Conservation (phyloP, 2,329 filamentous ascomycete genomes). For the Penicillium griseofulvum region DNA sequence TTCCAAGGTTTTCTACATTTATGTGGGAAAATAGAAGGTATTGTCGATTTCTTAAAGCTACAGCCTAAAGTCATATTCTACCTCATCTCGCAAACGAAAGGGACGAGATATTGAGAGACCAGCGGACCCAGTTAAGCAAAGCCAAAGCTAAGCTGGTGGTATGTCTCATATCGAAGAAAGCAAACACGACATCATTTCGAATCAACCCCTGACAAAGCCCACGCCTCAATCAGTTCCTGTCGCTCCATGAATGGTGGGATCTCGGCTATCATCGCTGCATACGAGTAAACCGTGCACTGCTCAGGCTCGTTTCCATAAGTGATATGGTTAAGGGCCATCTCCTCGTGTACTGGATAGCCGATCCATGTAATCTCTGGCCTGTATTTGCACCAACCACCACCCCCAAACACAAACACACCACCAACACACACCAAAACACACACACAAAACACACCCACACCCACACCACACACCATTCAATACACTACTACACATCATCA, state of each 20-base stretch:
- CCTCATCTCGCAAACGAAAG: not conserved
- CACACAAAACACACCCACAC: too few species aligned
- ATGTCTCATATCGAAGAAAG: not conserved
- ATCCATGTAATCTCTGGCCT: slow-evolving; percentile 23
- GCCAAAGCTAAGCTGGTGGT: not conserved
- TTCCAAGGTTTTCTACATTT: too few species aligned
- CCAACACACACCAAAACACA: too few species aligned
- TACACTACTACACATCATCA: too few species aligned
- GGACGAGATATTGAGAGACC: not conserved
- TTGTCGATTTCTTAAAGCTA: not conserved
- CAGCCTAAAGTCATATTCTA: not conserved
- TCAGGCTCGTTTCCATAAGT: slow-evolving; percentile 24
- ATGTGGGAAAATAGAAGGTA: not conserved
- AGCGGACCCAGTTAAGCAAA: not conserved
- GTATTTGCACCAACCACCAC: too few species aligned
- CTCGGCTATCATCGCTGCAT: slow-evolving; percentile 22
- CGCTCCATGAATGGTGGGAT: slow-evolving; percentile 21
- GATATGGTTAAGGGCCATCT: slow-evolving; percentile 22
- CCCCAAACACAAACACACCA: too few species aligned
- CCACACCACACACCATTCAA: too few species aligned
- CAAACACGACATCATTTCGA: not conserved
- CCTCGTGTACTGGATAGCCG: slow-evolving; percentile 10
- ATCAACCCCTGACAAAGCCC: not conserved
- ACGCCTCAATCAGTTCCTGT: not conserved
- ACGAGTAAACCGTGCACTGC: slow-evolving; percentile 18